Base-by-base conservation (phyloP, 1,139 yeast species). In the Hanseniaspora sp. region DNA sequence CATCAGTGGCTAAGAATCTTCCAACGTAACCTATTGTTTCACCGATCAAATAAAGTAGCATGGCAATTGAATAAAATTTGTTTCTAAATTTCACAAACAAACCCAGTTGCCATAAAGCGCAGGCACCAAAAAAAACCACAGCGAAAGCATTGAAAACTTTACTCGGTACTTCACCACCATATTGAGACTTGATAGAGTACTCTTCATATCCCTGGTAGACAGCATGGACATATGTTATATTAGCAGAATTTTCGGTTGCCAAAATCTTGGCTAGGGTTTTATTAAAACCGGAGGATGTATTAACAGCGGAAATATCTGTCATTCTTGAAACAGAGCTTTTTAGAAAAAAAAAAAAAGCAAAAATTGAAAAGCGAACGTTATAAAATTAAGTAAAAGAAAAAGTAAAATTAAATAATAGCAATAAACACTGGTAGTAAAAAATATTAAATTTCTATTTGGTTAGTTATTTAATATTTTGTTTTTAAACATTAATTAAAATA, bases 1-100 rank as follows among this genome's bases (percentile, higher is more conserved):
- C 67, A 58, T 71, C 69, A 52, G 72, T 66, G 3, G 75, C 66
- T 52, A 77, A 66, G 12, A 79, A 68, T 56, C 96, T 71, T 7
- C 86, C 88, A 45, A 78, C 67, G 62, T 83, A 87, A 2, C 96
- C 95, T 7, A 77, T 66, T 49, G 82, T 71, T 66, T 87, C 95
- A 48, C 85, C 71, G 0, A 75, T 74, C 41, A 73, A 69, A 0
- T 88, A 90, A 59, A 79, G 71, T 55, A 76, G 67, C 69, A 84
- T 82, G 1, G 86, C 73, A 5, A 74, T 67, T 46, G 82, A 77
- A 65, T 41, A 41, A 28, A 41, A 43, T 15, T 31, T 30, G 29
- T 23, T 39, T 17, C 42, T 42, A 15, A 12, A 42, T 29, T 15
- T 23, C 8, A 7, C 9, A 18, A 17, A 15, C 15, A 39, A 39